phyloP scores from a whole-genome alignment of 148 eudicot species.

The Chenopodium quinoa region DNA sequence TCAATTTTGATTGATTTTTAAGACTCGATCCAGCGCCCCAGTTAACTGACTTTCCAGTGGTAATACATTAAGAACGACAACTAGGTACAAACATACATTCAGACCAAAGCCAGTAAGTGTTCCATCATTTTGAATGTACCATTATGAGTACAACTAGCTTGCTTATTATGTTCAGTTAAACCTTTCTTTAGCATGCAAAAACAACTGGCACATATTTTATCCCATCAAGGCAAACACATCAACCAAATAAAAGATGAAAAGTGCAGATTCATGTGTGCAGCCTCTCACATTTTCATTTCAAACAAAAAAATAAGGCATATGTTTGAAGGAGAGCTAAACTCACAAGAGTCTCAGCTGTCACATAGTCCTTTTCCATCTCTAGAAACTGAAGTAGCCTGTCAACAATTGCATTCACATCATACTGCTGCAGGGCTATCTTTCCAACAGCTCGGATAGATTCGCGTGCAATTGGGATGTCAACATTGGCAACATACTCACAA shows the following conservation, averaged over 20 bases:
- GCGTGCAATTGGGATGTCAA: slow-evolving; percentile 92
- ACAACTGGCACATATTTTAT: background rate
- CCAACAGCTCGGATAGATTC: slow-evolving; percentile 99
- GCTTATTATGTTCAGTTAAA: background rate
- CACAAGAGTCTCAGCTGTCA: slow-evolving; percentile 99
- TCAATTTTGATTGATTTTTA: background rate
- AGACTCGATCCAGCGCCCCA: background rate
- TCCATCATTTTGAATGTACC: background rate
- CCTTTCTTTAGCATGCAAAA: background rate
- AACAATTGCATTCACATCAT: slow-evolving; percentile 98
- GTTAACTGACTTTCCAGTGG: slow-evolving; percentile 1
- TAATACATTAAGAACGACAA: background rate
- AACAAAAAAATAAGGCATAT: background rate
- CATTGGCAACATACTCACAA: slow-evolving; percentile 98
- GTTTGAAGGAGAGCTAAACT: slow-evolving; percentile 17
- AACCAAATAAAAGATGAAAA: background rate
- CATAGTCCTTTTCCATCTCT: slow-evolving; percentile 98
- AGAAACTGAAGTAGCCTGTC: slow-evolving; percentile 98
- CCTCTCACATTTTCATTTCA: background rate
- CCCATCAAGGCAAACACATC: background rate
- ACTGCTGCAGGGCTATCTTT: slow-evolving; percentile 96
- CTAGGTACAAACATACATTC: background rate
- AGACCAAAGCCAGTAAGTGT: background rate
- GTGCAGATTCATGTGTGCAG: background rate
- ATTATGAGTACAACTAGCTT: background rate